Base-by-base conservation (phyloP, 257 asterid genomes). In the Solanum chaucha region DNA sequence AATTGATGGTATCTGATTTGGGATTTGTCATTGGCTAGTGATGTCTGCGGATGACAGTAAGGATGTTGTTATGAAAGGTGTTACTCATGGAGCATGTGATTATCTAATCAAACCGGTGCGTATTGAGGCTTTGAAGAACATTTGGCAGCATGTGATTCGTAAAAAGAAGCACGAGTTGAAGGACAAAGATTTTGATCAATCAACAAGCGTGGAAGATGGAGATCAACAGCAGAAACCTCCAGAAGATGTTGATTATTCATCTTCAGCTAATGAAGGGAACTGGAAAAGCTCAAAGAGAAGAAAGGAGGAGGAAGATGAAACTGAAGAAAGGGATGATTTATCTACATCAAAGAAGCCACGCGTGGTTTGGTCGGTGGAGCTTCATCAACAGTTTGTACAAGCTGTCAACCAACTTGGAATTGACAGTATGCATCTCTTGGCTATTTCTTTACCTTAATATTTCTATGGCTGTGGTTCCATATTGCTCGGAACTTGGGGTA, bases 291-390 rank as follows among this genome's bases (percentile, higher is more conserved):
- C 95, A 3, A 97, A 92, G 92, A 96, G 86, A 83, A 93, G 99
- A 86, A 97, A 88, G 90, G 98, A 97, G 1, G 99, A 94, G 87
- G 99, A 97, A 19, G 99, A 94, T 55, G 99, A 93, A 44, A 89
- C 84, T 1, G 99, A 96, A 24, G 99, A 97, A 1, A 93, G 94
- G 89, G 99, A 96, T 30, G 99, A 97, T 74, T 5, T 97, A 0
- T 95, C 98, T 64, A 68, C 98, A 0, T 89, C 91, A 88, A 97
- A 97, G 83, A 97, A 96, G 75, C 99, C 98, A 3, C 92, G 99
- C 10, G 99, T 97, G 38, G 99, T 97, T 88, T 97, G 99, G 99
- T 94, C 99, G 4, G 95, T 93, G 4, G 99, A 97, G 93, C 99
- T 97, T 26, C 99, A 97, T 89, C 98, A 96, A 89, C 99, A 97